Base-by-base conservation (phyloP, 2,329 filamentous ascomycete genomes). In the Nothophoma quercina region DNA sequence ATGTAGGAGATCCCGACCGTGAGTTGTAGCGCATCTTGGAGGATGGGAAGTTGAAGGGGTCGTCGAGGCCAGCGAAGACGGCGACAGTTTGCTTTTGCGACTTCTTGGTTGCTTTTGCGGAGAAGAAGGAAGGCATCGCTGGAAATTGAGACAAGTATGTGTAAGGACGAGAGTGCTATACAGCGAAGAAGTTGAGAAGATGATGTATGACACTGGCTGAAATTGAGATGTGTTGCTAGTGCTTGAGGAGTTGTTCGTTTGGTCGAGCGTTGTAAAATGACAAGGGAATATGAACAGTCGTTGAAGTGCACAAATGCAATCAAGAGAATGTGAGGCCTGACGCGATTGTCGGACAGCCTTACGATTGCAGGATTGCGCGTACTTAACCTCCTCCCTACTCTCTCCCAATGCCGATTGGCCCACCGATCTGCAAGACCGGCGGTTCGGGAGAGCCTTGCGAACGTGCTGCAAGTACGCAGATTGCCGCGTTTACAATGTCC, bases 341-440 rank as follows among this genome's bases (percentile, higher is more conserved):
- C 28, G 25, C 32, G 22, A 9, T 25, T 23, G 21, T 23, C 16
- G 23, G 28, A 42, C 48, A 47, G 41, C 35, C 43, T 42, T n/a
- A 19, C 25, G 38, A 10, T 18, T 4, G 12, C 9, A n/a, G 18
- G n/a, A 44, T 26, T 19, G 13, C 15, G 4, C 7, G 25, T 53
- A 53, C 50, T 53, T 53, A 53, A 42, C n/a, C 19, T 19, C 10
- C 9, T 8, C 19, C 26, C 18, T 15, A 19, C 22, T 25, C 12
- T 16, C 12, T n/a, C 5, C 19, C 49, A 53, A 47, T 30, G 35
- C 50, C 43, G 50, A 44, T n/a, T 28, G 49, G n/a, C 34, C 49
- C 38, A 43, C 43, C 32, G 21, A 53, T 47, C 50, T 47, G 50
- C 43, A 50, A 39, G 26, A n/a, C 50, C 50, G 38, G 38, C 39